Conservation (phyloP, 2,329 filamentous ascomycete genomes). For the Botrytis aclada region DNA sequence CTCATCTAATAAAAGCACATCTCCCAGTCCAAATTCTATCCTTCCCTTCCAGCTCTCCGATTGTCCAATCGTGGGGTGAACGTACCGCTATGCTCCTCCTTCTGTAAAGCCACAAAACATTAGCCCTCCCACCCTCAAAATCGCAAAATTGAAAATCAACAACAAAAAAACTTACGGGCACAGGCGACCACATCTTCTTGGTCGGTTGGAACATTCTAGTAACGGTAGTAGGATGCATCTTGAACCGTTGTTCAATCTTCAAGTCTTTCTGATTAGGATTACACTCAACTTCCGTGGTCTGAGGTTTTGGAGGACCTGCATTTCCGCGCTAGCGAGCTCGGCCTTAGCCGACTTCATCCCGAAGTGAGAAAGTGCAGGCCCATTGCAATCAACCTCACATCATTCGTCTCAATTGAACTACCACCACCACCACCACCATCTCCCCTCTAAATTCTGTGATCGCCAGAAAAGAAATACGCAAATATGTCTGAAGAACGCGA, state of each 20-base stretch:
- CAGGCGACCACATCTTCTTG: constrained; percentile 63
- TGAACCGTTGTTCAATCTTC: constrained; percentile 26
- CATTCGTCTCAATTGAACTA: constrained; percentile 38
- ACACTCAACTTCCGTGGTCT: constrained; percentile 26
- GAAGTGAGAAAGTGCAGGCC: constrained; percentile 12
- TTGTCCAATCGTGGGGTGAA: constrained; percentile 31
- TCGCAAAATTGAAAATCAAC: background rate
- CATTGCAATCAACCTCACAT: constrained; percentile 32
- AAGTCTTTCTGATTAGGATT: constrained; percentile 14
- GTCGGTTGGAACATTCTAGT: constrained; percentile 67
- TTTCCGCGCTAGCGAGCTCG: constrained; percentile 22
- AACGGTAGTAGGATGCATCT: constrained; percentile 52
- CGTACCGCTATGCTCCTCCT: constrained; percentile 67
- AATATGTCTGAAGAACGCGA: constrained; percentile 92
- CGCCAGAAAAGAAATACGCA: constrained; percentile 42
- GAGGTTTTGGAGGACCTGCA: constrained; percentile 20
- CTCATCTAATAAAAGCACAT: constrained; percentile 21
- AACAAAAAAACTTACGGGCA: constrained; percentile 62
- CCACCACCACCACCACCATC: constrained; percentile 33
- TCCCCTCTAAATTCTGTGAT: constrained; percentile 35
- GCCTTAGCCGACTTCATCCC: constrained; percentile 39
- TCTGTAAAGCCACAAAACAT: constrained; percentile 43
- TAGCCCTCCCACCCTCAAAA: constrained; percentile 14
- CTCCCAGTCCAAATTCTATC: background rate
- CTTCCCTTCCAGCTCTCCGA: background rate